A percentile compares a stretch with the other conserved stretches of the same genome.
Evolutionary conservation across 2,329 filamentous ascomycete genomes (phyloP).

Genomic region (Tympanopsis confertula): DNA sequence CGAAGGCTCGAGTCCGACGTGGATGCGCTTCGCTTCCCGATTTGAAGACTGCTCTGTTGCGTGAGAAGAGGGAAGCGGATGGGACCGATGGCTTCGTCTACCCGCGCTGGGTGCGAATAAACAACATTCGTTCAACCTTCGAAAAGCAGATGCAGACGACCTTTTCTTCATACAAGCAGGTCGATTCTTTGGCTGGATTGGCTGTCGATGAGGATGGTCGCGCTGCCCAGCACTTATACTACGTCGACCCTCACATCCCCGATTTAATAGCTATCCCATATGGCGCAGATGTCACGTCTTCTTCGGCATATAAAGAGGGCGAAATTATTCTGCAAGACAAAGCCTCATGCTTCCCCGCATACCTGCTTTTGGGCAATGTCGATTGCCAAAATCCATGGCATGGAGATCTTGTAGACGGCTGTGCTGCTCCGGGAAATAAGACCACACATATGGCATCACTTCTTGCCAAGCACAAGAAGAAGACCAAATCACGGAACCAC

Average conservation of each 20-base stretch:
- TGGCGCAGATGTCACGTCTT: slow-evolving; percentile 34
- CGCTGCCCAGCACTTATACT: slow-evolving; percentile 20
- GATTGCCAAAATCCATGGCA: neutral
- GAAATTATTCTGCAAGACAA: slow-evolving; percentile 55
- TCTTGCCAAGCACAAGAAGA: slow-evolving; percentile 13
- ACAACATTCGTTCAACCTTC: slow-evolving; percentile 38
- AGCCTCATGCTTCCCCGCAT: slow-evolving; percentile 55
- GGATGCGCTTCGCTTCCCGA: slow-evolving; percentile 38
- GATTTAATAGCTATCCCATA: slow-evolving; percentile 44
- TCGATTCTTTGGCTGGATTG: slow-evolving; percentile 25
- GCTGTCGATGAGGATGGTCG: slow-evolving; percentile 14
- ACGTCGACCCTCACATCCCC: slow-evolving; percentile 44
- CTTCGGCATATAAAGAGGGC: slow-evolving; percentile 38
- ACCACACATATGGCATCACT: slow-evolving; percentile 52
- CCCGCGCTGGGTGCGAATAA: slow-evolving; percentile 51
- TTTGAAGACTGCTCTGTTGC: slow-evolving; percentile 22
- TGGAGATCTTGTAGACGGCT: slow-evolving; percentile 48
- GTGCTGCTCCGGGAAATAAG: slow-evolving; percentile 56
- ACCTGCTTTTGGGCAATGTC: slow-evolving; percentile 32
- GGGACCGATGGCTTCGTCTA: slow-evolving; percentile 16
- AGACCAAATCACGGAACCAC: neutral
- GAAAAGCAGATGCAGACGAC: slow-evolving; percentile 34
- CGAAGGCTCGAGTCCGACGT: slow-evolving; percentile 38
- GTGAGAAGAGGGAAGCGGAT: slow-evolving; percentile 15
- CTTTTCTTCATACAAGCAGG: slow-evolving; percentile 31